Percentiles rank a stretch among this genome's conserved stretches.
Conservation (phyloP, 192 early-diverging fungal genomes). For the Entomortierella parvispora region DNA sequence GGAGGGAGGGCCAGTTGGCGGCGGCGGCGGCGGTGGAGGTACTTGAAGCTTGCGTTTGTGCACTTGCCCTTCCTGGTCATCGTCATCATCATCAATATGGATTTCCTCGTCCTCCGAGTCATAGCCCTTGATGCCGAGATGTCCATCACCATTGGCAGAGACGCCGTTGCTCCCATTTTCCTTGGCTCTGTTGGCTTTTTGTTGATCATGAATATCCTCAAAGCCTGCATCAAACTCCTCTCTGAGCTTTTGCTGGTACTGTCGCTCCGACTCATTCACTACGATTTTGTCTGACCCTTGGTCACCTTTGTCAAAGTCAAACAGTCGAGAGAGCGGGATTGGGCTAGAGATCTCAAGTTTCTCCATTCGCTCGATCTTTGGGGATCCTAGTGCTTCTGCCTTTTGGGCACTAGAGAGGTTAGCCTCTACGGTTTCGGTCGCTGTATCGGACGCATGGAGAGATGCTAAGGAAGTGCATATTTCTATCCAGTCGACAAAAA, state of each 20-base stretch:
- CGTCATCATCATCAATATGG: conserved; percentile 29
- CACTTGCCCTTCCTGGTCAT: conserved; percentile 15
- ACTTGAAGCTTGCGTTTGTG: neutral
- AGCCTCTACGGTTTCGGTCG: neutral
- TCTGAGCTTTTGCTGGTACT: conserved; percentile 35
- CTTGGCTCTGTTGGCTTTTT: too few relatives aligned
- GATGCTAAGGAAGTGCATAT: conserved; percentile 32
- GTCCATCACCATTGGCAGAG: conserved; percentile 4
- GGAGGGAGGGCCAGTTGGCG: conserved; percentile 41
- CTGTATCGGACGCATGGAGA: conserved; percentile 21
- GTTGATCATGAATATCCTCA: conserved; percentile 25
- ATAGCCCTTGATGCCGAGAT: conserved; percentile 1
- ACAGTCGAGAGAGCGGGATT: conserved; percentile 43
- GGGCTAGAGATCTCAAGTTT: conserved; percentile 30
- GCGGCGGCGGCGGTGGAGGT: conserved; percentile 42
- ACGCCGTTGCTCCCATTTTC: neutral
- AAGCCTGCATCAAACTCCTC: conserved; percentile 50
- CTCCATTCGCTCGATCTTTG: conserved; percentile 32
- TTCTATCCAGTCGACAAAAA: conserved; percentile 15
- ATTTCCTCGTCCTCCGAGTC: conserved; percentile 48
- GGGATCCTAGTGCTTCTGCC: neutral
- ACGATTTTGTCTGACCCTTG: conserved; percentile 38
- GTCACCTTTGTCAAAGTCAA: conserved; percentile 48
- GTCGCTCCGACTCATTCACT: conserved; percentile 30
- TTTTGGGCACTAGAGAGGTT: neutral